Evolutionary conservation across 2,329 filamentous ascomycete genomes (phyloP).

Genomic region (Microthyrium microscopicum): DNA sequence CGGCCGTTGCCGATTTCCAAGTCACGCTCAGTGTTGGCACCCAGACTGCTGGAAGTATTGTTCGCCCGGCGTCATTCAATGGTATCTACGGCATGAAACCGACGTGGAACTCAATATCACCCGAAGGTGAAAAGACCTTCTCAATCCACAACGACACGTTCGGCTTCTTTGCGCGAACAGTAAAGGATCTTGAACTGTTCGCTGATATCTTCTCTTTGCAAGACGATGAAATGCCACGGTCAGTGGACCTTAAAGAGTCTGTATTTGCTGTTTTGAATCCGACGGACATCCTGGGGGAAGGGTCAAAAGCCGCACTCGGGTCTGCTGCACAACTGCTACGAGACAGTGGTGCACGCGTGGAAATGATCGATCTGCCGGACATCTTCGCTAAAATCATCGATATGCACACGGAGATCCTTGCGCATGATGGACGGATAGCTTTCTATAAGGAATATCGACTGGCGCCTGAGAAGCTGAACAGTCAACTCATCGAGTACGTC

Average conservation of each 20-base stretch:
- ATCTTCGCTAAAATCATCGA: conserved; percentile 31
- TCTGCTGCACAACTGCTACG: conserved; percentile 19
- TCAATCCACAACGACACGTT: conserved; percentile 44
- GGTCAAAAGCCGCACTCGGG: conserved; percentile 19
- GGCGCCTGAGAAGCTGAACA: conserved; percentile 30
- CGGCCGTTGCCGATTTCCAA: conserved; percentile 49
- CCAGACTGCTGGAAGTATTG: conserved; percentile 47
- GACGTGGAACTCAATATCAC: conserved; percentile 45
- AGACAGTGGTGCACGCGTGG: conserved; percentile 35
- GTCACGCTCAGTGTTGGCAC: conserved; percentile 44
- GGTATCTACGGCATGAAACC: conserved; percentile 50
- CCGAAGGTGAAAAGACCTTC: conserved; percentile 44
- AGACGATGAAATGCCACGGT: conserved; percentile 28
- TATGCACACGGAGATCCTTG: conserved; percentile 37
- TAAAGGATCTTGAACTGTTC: conserved; percentile 42
- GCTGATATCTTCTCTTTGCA: conserved; percentile 35
- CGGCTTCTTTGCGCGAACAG: conserved; percentile 41
- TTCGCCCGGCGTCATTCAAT: conserved; percentile 48
- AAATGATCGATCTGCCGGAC: conserved; percentile 36
- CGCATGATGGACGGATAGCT: conserved; percentile 33
- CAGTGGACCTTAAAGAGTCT: conserved; percentile 27
- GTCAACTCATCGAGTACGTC: conserved; percentile 32
- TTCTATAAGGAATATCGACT: conserved; percentile 38
- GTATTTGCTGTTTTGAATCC: conserved; percentile 37
- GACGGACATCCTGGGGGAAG: conserved; percentile 30